phyloP scores from a whole-genome alignment of 1,139 yeast species.

The Magnusiomyces starmeri region DNA sequence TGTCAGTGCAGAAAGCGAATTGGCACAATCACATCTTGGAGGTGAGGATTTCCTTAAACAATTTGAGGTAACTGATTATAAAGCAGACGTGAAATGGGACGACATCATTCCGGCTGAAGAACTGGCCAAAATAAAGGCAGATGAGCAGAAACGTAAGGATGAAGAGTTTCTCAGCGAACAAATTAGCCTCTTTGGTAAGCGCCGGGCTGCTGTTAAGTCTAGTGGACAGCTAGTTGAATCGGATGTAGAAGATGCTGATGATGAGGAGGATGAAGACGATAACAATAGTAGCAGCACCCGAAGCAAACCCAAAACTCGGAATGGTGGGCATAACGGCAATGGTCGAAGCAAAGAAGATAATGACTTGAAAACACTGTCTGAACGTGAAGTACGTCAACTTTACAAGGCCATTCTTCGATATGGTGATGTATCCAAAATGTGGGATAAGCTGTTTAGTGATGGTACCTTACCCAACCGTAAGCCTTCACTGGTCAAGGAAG shows the following conservation, averaged over 20 bases:
- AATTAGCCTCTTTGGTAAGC: constrained; percentile 74
- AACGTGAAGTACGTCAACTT: constrained; percentile 79
- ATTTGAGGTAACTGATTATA: constrained; percentile 96
- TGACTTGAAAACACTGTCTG: constrained; percentile 53
- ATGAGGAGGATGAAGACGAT: constrained; percentile 37
- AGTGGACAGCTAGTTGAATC: constrained; percentile 32
- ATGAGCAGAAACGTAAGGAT: constrained; percentile 78
- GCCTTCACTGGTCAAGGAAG: constrained; percentile 71
- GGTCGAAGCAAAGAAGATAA: constrained; percentile 26
- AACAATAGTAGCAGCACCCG: constrained; percentile 33
- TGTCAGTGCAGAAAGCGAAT: constrained; percentile 78
- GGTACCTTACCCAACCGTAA: constrained; percentile 83
- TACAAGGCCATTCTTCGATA: constrained; percentile 74
- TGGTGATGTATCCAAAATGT: constrained; percentile 74
- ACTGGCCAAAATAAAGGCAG: constrained; percentile 78
- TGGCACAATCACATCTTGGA: constrained; percentile 94
- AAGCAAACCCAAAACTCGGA: constrained; percentile 21
- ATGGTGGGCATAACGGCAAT: constrained; percentile 21
- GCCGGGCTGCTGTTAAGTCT: constrained; percentile 59
- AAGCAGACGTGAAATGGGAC: constrained; percentile 98
- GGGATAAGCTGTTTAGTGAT: constrained; percentile 86
- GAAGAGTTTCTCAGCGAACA: constrained; percentile 85
- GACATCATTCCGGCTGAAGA: constrained; percentile 97
- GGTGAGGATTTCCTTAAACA: constrained; percentile 97
- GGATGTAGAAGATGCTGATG: constrained; percentile 39